Evolutionary conservation across 768 basidiomycete species (phyloP), one percentile per base, ranked within the genome.

Genomic region (Boletus rubescentipes): DNA sequence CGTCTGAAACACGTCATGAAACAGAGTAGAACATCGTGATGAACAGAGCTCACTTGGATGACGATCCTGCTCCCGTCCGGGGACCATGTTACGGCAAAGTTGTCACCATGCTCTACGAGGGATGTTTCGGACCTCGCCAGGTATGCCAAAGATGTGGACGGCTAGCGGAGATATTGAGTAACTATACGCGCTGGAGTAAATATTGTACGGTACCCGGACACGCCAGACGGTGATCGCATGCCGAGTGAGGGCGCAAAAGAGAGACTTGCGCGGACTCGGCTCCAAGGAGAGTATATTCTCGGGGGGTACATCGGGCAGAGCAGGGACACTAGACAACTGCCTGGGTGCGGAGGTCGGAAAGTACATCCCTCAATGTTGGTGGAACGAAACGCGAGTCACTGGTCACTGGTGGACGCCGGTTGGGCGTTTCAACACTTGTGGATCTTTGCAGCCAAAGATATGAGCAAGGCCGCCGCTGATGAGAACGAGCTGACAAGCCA

Each of bases 101-200:
- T 96, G 62, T 85, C 81, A n/a, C 94, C 94, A 67, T 95, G 93
- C 54, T 90, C 86, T 50, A 79, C 69, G 36, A 96, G 74, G 16
- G 92, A 95, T 2, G 83, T 81, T 8, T 84, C 75, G 34, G 91
- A 90, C 49, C 94, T 83, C 31, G 86, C 79, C 16, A 96, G 77
- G 59, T 86, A 80, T 20, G 91, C 86, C 56, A 91, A 69, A 7
- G 87, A 78, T 30, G 83, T 81, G 36, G 85, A 83, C 1, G 90
- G 90, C 90, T 92, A 56, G 36, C 38, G 29, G 42, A 40, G 34
- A 29, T 9, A 39, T 31, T 63, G 37, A 49, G 47, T 35, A 36
- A 38, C 10, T 0, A 44, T 30, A 35, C 15, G 14, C 20, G 14
- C 45, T 36, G 30, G 37, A 40, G 31, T 50, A 42, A 26, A 41